Percentiles rank a stretch among this genome's conserved stretches.
Conservation (phyloP, 2,329 filamentous ascomycete genomes). For the Colletotrichum chrysophilum region DNA sequence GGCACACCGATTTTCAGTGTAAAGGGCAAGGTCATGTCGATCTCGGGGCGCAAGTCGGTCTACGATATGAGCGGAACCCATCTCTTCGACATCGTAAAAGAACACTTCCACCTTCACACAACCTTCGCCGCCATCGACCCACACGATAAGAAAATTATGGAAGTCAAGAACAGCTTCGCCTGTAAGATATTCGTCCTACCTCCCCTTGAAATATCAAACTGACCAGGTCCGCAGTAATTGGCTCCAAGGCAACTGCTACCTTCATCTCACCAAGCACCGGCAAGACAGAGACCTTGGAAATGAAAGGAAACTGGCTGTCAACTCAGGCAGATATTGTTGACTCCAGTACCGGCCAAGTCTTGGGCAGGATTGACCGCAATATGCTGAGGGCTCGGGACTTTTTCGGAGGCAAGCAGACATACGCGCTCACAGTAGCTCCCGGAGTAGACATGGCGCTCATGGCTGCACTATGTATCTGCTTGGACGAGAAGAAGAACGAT, state of each 20-base stretch:
- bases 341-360: constrained; percentile 50
- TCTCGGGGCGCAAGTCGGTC: constrained; percentile 62
- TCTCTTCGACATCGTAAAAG: constrained; percentile 64
- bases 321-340: constrained; percentile 62
- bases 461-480: constrained; percentile 69
- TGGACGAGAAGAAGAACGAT: constrained; percentile 67
- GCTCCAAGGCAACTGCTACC: constrained; percentile 59
- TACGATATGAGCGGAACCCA: constrained; percentile 56
- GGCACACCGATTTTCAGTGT: constrained; percentile 61
- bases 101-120: constrained; percentile 53
- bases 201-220: background rate
- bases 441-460: constrained; percentile 71
- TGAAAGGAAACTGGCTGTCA: constrained; percentile 69
- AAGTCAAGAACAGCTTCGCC: constrained; percentile 51
- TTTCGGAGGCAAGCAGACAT: constrained; percentile 68
- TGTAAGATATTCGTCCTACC: background rate
- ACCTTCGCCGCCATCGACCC: constrained; percentile 56
- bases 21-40: constrained; percentile 56
- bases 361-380: constrained; percentile 65
- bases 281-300: constrained; percentile 49
- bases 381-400: constrained; percentile 62
- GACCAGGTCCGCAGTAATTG: constrained; percentile 44
- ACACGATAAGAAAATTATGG: constrained; percentile 51
- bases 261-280: constrained; percentile 57
- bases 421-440: constrained; percentile 67